These are phyloP conservation scores for Pugionium cornutum DNA, from an alignment of 345 rosid genomes.

Conservation along the genomic window DNA sequence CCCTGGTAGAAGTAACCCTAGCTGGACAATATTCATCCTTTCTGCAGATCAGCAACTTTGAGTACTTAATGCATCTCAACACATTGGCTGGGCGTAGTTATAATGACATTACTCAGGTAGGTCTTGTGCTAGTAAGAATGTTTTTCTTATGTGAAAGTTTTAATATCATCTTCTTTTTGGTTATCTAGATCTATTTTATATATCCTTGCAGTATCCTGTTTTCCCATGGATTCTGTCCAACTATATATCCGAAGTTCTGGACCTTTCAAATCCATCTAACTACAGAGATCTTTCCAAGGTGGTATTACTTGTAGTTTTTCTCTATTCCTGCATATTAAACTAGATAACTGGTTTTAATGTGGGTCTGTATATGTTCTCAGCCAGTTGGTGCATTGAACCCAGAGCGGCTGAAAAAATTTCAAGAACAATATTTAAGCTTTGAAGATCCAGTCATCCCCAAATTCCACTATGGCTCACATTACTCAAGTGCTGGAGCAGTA, in stretches of 20 bases:
- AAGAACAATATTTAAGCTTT: constrained; percentile 84
- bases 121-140: constrained; percentile 13
- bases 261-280: constrained; percentile 78
- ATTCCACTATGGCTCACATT: constrained; percentile 93
- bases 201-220: constrained; percentile 85
- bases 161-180: not conserved
- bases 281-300: constrained; percentile 98
- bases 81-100: constrained; percentile 96
- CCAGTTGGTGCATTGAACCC: constrained; percentile 93
- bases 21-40: constrained; percentile 13
- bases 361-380: constrained; percentile 50
- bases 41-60: constrained; percentile 96
- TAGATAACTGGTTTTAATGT: constrained; percentile 27
- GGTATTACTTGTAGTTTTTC: constrained; percentile 29
- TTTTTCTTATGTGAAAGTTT: not conserved
- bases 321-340: constrained; percentile 1
- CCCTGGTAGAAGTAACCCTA: constrained; percentile 19
- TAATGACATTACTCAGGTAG: constrained; percentile 96
- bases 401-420: constrained; percentile 73
- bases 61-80: constrained; percentile 89
- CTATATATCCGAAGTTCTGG: constrained; percentile 66
- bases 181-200: constrained; percentile 25
- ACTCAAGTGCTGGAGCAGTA: constrained; percentile 90
- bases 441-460: constrained; percentile 95
- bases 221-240: constrained; percentile 93